phyloP scores from a whole-genome alignment of 495 filamentous ascomycete species.

The Penicillium herquei region DNA sequence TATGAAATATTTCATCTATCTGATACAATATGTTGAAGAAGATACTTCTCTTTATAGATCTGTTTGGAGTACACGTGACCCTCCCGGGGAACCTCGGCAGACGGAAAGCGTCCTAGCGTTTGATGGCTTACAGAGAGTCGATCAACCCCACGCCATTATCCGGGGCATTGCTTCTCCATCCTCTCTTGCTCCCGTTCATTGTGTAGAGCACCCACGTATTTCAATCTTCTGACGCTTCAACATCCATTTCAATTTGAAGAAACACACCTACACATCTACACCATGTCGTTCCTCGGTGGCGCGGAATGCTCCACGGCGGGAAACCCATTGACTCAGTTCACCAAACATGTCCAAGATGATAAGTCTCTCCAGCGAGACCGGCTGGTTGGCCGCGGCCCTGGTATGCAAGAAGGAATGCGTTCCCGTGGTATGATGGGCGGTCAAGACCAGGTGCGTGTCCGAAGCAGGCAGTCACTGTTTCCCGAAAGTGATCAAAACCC shows the following conservation, averaged over 20 bases:
- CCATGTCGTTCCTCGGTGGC: slow-evolving; percentile 92
- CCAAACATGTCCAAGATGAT: slow-evolving; percentile 92
- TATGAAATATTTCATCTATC: no score
- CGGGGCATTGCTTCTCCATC: slow-evolving; percentile 12
- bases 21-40: no score
- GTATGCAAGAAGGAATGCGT: slow-evolving; percentile 64
- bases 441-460: slow-evolving; percentile 55
- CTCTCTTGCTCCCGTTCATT: neutral
- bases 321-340: slow-evolving; percentile 95
- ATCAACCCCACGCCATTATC: slow-evolving; percentile 36
- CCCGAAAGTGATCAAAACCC: slow-evolving; percentile 1
- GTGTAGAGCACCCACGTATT: no score
- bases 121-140: slow-evolving; percentile 19
- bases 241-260: no score
- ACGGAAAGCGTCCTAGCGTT: slow-evolving; percentile 11
- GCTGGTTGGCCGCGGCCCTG: slow-evolving; percentile 68
- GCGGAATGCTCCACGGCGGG: slow-evolving; percentile 95
- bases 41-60: no score
- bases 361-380: slow-evolving; percentile 90
- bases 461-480: neutral
- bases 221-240: no score
- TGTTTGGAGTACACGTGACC: slow-evolving; percentile 31
- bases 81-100: slow-evolving; percentile 34
- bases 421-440: slow-evolving; percentile 57
- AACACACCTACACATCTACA: slow-evolving; percentile 9